Base-by-base conservation (phyloP, 108 stramenopile genomes). In the Cylindrotheca fusiformis region DNA sequence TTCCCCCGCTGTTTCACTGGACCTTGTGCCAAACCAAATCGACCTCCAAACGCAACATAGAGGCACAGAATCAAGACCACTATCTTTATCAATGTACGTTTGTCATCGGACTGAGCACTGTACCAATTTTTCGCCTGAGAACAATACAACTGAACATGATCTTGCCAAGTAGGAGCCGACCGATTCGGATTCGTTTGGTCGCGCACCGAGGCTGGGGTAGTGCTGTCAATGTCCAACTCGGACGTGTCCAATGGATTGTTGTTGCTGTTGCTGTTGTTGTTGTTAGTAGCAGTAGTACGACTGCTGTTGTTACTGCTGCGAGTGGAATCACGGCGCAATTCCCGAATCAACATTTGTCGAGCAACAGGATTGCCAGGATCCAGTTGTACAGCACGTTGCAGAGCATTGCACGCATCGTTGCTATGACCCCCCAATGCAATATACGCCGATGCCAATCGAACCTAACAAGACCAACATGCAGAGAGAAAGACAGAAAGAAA, bases 341-440 rank as follows among this genome's bases (percentile, higher is more conserved):
- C 84, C 14, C 55, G 75, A 26, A 84, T 49, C 19, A 89, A 55
- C 91, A 93, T 86, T 36, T 83, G 66, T 36, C 91, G 69, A 10
- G 91, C 91, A 27, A 65, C 55, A 3, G 51, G 59, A 27, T 63
- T 65, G 0, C 57, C 60, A 10, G 76, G 79, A 61, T 90, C 88
- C 53, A 93, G 48, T 20, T 76, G 73, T 18, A 93, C 23, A 8
- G 87, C 88, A 22, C 76, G 64, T 53, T 90, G 88, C 31, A 93
- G 59, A 2, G 76, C 62, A 62, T 86, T 81, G 57, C 88, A 93
- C 0, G 92, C 92, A 78, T 90, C 87, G 67, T 93, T 93, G 61
- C 79, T 81, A 65, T 78, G 83, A 25, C 74, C 74, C 6, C 88
- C 86, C 27, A 86, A 66, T 23, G 85, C 85, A 54, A 88, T 83